Evolutionary conservation across 192 early-diverging fungal genomes (phyloP), one percentile per base, ranked within the genome.

Genomic region (Diversispora epigaea): DNA sequence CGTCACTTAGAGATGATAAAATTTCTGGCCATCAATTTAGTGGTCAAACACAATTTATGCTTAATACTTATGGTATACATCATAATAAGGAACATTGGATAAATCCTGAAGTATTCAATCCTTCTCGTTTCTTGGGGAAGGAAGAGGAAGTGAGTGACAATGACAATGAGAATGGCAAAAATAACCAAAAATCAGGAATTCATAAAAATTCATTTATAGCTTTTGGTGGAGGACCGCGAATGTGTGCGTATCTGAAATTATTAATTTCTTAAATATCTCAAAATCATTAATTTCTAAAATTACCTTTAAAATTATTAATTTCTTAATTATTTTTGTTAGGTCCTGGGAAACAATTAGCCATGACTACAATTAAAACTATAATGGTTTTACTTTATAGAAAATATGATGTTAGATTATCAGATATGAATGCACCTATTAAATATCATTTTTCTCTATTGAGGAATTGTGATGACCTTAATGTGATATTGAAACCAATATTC

Each of bases 21-120:
- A 67, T 67, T 47, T 5, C 21, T 22, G n/a, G 21, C 1, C n/a
- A 67, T 21, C 12, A 6, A 12, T 47, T 67, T 21, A 12, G n/a
- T 25, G 69, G 46, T 8, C 15, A 8, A 41, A 71, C 69, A 22
- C 69, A 71, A 56, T 56, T 71, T 11, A 71, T 56, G 52, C 21
- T 71, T 21, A 57, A 71, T 22, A 44, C 43, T 3, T 9, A 10
- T 14, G 54, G 9, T 21, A 71, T 71, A 41, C 69, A 71, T 21
- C 55, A 1, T 4, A 32, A 71, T 44, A 6, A 46, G 21, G 12
- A 15, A 12, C 52, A 71, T 44, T 71, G 69, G 69, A 41, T n/a
- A 14, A 11, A 56, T 71, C 52, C 69, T n/a, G 69, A 57, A 40
- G 8, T 50, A 71, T 71, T 71, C 19, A 41, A 57, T 71, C 69